Evolutionary conservation across 768 basidiomycete genomes (phyloP), one percentile per base, ranked within the genome.

Genomic region (Boletus sp.): DNA sequence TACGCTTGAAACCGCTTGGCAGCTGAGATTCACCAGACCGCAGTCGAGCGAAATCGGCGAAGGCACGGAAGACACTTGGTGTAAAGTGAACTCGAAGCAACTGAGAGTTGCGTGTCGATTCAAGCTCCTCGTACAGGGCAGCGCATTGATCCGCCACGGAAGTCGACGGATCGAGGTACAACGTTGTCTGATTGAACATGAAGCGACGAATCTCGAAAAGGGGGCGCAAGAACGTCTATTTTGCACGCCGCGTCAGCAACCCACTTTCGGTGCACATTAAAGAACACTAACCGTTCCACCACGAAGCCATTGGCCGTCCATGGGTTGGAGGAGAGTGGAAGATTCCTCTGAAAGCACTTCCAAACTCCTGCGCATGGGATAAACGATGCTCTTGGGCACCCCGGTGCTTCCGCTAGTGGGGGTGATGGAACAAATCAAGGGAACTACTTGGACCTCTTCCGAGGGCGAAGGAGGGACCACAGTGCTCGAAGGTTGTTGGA

Each of bases 281-380:
- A 39, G 13, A 29, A 32, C 1, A 59, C 68, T 44, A n/a, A 69
- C 67, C 49, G 65, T 70, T 53, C 68, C 67, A 39, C 67, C 65
- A 27, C 68, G 68, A 39, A 69, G 68, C 68, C 68, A 70, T 46
- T 69, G 68, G 1, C 68, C 68, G 51, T 69, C 67, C 55, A 55
- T 51, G n/a, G 65, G 60, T 35, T 60, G 57, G 17, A 69, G 58
- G 11, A 67, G 58, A 15, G 62, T 61, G 19, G 68, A 70, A 3
- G 68, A 69, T 37, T 69, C 68, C 42, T 70, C 66, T 15, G 57
- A 37, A 10, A 69, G 62, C 9, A 63, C 57, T 25, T 59, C 61
- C 37, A 69, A 47, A 32, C 64, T 61, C 29, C 62, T 55, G 29
- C 53, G 43, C 68, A 70, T 69, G n/a, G 65, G 65, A 32, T 67